These are phyloP conservation scores for Paraurostyla sp. DNA, from an alignment of 73 alveolate genomes.

Conservation along the genomic window DNA sequence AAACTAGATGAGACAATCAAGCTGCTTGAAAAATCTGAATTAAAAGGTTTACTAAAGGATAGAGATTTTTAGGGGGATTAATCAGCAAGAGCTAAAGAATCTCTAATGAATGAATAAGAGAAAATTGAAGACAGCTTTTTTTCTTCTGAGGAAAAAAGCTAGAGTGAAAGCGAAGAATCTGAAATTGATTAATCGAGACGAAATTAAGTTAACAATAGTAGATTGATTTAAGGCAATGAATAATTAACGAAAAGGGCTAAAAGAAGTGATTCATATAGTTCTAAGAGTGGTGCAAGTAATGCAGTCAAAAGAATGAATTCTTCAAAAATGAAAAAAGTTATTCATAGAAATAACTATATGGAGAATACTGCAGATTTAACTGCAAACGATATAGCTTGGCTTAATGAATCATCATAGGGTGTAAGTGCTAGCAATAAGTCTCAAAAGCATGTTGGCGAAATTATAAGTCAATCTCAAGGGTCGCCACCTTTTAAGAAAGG, in stretches of 20 bases:
- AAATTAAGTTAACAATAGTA: background rate
- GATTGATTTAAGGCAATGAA: conserved; percentile 7
- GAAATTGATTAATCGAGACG: background rate
- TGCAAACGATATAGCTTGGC: conserved; percentile 28
- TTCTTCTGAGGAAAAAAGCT: background rate
- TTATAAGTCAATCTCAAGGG: conserved; percentile 10
- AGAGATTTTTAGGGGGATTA: background rate
- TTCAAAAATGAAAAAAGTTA: background rate
- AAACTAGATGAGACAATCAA: too few species aligned
- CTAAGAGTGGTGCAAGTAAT: background rate
- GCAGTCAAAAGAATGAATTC: background rate
- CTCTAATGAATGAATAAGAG: background rate
- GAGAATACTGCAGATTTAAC: conserved; percentile 38
- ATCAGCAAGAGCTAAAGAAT: background rate
- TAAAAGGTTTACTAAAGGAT: background rate
- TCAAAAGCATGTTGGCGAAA: background rate
- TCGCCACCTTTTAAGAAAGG: conserved; percentile 20
- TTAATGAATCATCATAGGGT: background rate
- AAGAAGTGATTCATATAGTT: background rate
- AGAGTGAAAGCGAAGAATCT: background rate
- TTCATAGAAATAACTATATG: background rate
- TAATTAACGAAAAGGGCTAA: background rate
- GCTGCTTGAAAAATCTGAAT: conserved; percentile 1
- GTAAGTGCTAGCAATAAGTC: background rate
- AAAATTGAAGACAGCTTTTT: conserved; percentile 38